These are phyloP conservation scores for Saccharomyces uvarum DNA, from an alignment of 1,139 yeast genomes.

Conservation along the genomic window DNA sequence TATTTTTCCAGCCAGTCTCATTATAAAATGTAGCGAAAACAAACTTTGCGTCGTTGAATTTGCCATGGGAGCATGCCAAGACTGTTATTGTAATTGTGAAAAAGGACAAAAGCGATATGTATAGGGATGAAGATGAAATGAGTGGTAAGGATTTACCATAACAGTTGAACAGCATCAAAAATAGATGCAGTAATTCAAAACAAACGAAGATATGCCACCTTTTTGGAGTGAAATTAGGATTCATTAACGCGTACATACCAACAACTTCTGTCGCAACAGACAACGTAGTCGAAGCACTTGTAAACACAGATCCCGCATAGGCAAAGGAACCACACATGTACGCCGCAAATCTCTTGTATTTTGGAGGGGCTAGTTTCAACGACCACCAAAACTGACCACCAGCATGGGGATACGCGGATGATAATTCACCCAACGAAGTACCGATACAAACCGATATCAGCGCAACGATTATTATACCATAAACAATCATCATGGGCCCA, in stretches of 20 bases:
- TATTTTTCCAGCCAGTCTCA: slow-evolving; percentile 56
- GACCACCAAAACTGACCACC: slow-evolving; percentile 66
- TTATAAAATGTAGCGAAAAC: slow-evolving; percentile 56
- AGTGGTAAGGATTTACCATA: slow-evolving; percentile 51
- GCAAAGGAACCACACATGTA: slow-evolving; percentile 52
- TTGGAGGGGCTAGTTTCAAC: slow-evolving; percentile 46
- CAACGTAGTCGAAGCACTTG: slow-evolving; percentile 53
- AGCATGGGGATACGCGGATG: slow-evolving; percentile 55
- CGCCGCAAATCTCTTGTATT: slow-evolving; percentile 44
- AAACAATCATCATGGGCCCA: slow-evolving; percentile 60
- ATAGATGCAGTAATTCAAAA: slow-evolving; percentile 39
- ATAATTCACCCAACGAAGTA: slow-evolving; percentile 45
- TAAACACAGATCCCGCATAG: slow-evolving; percentile 53
- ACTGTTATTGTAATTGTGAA: slow-evolving; percentile 49
- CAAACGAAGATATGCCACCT: slow-evolving; percentile 56
- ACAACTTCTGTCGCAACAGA: slow-evolving; percentile 46
- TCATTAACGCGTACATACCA: slow-evolving; percentile 48
- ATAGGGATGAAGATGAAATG: slow-evolving; percentile 46
- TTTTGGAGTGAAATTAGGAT: slow-evolving; percentile 39
- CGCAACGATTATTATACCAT: slow-evolving; percentile 60
- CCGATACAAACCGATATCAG: slow-evolving; percentile 45
- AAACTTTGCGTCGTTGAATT: slow-evolving; percentile 49
- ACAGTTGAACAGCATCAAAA: slow-evolving; percentile 46
- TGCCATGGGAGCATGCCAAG: slow-evolving; percentile 47
- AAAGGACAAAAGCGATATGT: slow-evolving; percentile 48